A percentile compares a stretch with the other conserved stretches of the same genome.
Conservation (phyloP, 2,329 filamentous ascomycete genomes). For the Cladosporium oxysporum region DNA sequence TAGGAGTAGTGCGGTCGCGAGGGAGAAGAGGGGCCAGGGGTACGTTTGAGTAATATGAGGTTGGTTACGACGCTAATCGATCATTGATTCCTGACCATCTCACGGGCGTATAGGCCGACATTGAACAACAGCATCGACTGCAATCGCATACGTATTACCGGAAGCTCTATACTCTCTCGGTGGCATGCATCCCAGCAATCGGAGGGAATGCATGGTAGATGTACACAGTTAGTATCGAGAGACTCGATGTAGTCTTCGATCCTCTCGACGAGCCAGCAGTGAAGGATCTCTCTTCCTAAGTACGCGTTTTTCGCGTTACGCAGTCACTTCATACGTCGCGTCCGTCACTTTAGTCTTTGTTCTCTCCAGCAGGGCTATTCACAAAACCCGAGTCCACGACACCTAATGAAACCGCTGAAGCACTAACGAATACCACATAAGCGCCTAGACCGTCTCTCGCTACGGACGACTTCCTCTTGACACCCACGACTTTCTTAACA, state of each 20-base stretch:
- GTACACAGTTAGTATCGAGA: no score
- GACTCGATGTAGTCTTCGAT: no score
- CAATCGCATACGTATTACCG: no score
- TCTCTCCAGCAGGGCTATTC: not conserved
- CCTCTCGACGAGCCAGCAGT: not conserved
- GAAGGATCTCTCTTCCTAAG: not conserved
- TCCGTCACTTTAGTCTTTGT: not conserved
- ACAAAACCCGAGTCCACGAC: not conserved
- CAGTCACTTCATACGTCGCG: not conserved
- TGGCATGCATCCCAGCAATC: no score
- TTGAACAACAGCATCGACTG: no score
- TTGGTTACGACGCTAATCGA: not conserved
- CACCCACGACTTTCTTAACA: not conserved
- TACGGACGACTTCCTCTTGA: not conserved
- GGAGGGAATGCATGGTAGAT: no score
- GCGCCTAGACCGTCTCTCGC: not conserved
- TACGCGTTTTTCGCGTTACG: not conserved
- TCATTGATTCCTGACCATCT: no score
- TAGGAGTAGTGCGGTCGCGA: conserved; percentile 41
- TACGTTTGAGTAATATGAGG: conserved; percentile 39
- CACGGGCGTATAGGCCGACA: no score
- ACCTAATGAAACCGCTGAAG: not conserved
- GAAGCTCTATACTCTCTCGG: no score
- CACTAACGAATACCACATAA: not conserved
- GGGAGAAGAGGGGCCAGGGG: conserved; percentile 43